Percentiles rank a stretch among this genome's conserved stretches.
Evolutionary conservation across 164 flowering plant genomes (phyloP).

Genomic region (Paratinospora sagittata): DNA sequence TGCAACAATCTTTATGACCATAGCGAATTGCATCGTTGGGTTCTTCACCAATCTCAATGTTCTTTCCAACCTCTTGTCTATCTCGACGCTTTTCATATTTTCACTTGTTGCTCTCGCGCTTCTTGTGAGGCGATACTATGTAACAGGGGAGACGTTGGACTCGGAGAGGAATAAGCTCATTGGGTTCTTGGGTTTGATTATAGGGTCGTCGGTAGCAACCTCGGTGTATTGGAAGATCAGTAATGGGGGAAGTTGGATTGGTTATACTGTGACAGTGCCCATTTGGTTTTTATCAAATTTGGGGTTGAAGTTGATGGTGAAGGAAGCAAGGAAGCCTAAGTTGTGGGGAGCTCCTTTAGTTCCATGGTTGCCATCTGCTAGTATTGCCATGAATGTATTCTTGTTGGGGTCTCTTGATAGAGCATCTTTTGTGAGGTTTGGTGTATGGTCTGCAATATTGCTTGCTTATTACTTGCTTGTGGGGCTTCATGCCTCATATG

Average conservation of each 20-base stretch:
- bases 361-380: slow-evolving; percentile 57
- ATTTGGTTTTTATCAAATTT: slow-evolving; percentile 47
- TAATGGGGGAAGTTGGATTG: slow-evolving; percentile 31
- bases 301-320: slow-evolving; percentile 29
- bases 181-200: slow-evolving; percentile 27
- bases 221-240: slow-evolving; percentile 31
- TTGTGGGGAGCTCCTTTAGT: slow-evolving; percentile 60
- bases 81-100: slow-evolving; percentile 57
- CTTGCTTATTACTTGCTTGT: slow-evolving; percentile 45
- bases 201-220: slow-evolving; percentile 36
- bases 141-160: slow-evolving; percentile 27
- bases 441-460: slow-evolving; percentile 33
- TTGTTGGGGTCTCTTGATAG: slow-evolving; percentile 52
- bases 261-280: slow-evolving; percentile 25
- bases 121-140: slow-evolving; percentile 50
- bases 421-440: slow-evolving; percentile 46
- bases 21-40: slow-evolving; percentile 35
- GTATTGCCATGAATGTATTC: slow-evolving; percentile 48
- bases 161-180: slow-evolving; percentile 33
- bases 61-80: slow-evolving; percentile 46
- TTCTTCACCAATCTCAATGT: slow-evolving; percentile 50
- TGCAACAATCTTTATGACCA: slow-evolving; percentile 50
- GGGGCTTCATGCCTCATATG: slow-evolving; percentile 60
- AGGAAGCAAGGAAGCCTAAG: slow-evolving; percentile 40
- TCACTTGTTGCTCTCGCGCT: slow-evolving; percentile 47